These are phyloP conservation scores for Panus rudis DNA, from an alignment of 768 basidiomycete species.

Conservation along the genomic window DNA sequence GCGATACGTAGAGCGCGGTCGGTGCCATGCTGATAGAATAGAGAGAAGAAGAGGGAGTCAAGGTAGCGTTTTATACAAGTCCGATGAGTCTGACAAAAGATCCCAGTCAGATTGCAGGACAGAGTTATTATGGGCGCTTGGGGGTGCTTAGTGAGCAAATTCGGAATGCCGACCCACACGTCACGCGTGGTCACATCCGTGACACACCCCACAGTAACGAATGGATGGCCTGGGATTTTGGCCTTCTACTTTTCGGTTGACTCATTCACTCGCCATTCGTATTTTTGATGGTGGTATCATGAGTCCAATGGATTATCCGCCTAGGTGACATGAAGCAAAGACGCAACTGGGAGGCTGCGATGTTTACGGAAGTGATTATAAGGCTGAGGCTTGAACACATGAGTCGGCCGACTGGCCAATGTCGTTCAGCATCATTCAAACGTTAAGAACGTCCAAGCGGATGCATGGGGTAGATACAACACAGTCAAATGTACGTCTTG, in stretches of 20 bases:
- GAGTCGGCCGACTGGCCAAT: background rate
- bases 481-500: background rate
- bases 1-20: conserved; percentile 39
- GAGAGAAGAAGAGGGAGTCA: background rate
- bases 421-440: background rate
- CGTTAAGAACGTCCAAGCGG: background rate
- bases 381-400: background rate
- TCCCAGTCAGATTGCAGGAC: too few relatives aligned
- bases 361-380: background rate
- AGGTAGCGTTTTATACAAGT: too few relatives aligned
- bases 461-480: background rate
- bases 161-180: background rate
- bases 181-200: background rate
- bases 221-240: too few relatives aligned
- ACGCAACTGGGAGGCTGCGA: background rate
- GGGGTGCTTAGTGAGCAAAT: background rate
- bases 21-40: conserved; percentile 45
- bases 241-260: background rate
- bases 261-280: too few relatives aligned
- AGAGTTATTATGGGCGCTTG: too few relatives aligned
- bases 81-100: too few relatives aligned
- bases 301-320: too few relatives aligned
- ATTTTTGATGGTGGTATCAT: too few relatives aligned
- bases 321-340: background rate
- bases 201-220: background rate